Conservation (phyloP, 768 basidiomycete genomes). For the Tulasnella sp. region DNA sequence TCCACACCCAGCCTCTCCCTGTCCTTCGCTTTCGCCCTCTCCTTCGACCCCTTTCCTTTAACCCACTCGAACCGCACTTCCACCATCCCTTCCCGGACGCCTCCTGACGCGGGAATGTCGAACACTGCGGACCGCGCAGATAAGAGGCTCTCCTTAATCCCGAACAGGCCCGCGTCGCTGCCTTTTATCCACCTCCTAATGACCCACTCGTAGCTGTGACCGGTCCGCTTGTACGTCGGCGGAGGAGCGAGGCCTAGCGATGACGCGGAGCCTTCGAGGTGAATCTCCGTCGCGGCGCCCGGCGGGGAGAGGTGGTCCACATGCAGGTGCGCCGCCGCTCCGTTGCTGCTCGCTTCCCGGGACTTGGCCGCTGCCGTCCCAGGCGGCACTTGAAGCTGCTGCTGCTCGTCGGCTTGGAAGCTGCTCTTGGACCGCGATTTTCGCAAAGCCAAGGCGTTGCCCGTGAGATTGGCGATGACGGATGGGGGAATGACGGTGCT, state of each 20-base stretch:
- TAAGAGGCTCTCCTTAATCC: slow-evolving; percentile 27
- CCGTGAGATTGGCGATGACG: neutral
- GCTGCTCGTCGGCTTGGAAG: neutral
- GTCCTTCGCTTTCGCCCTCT: slow-evolving; percentile 40
- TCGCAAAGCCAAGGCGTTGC: neutral
- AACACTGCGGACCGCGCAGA: slow-evolving; percentile 29
- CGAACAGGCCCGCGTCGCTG: slow-evolving; percentile 43
- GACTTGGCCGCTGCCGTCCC: neutral
- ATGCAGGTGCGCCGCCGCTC: neutral
- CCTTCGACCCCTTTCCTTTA: slow-evolving; percentile 51
- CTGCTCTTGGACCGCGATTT: slow-evolving; percentile 21
- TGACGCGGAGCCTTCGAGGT: neutral
- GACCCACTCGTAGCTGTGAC: slow-evolving; percentile 70
- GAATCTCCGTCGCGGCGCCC: neutral
- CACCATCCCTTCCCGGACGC: slow-evolving; percentile 45
- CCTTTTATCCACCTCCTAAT: slow-evolving; percentile 76
- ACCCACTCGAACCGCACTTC: slow-evolving; percentile 85
- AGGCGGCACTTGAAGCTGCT: neutral
- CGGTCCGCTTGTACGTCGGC: slow-evolving; percentile 35
- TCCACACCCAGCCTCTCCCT: neutral
- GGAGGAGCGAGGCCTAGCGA: neutral
- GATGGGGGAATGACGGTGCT: slow-evolving; percentile 10
- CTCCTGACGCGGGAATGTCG: slow-evolving; percentile 35
- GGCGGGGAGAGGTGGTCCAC: slow-evolving; percentile 9
- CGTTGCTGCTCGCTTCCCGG: neutral